Conservation (phyloP, 1,139 yeast species). For the Blastobotrys ciferrii region DNA sequence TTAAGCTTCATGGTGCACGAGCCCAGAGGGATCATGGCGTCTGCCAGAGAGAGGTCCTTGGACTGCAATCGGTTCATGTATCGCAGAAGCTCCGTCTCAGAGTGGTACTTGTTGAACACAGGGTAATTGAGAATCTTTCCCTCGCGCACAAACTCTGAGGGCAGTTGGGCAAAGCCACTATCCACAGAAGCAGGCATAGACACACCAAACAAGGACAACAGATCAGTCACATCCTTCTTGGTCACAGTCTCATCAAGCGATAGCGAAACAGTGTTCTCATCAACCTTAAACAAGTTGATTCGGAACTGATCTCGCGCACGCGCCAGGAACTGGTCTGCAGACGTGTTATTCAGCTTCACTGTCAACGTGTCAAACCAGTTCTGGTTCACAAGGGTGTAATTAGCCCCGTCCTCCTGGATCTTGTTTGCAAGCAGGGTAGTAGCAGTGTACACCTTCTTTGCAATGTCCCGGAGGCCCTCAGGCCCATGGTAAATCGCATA, state of each 20-base stretch:
- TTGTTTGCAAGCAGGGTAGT: constrained; percentile 69
- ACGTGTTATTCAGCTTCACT: constrained; percentile 49
- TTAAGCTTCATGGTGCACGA: constrained; percentile 98
- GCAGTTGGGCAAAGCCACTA: constrained; percentile 39
- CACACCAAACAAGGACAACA: constrained; percentile 51
- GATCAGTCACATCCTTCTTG: constrained; percentile 54
- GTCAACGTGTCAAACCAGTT: constrained; percentile 89
- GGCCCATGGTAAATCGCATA: constrained; percentile 98
- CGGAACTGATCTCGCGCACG: constrained; percentile 60
- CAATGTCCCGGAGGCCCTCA: constrained; percentile 77
- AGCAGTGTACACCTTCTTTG: constrained; percentile 71
- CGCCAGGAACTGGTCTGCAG: constrained; percentile 56
- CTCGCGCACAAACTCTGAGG: constrained; percentile 55
- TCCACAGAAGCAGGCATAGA: constrained; percentile 20
- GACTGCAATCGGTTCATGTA: constrained; percentile 82
- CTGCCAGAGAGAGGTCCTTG: constrained; percentile 88
- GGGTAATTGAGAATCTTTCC: constrained; percentile 66
- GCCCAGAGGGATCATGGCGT: constrained; percentile 96
- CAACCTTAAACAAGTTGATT: constrained; percentile 74
- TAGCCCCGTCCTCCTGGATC: constrained; percentile 35
- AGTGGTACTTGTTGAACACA: constrained; percentile 84
- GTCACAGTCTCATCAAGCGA: constrained; percentile 87
- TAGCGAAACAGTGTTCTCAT: constrained; percentile 61
- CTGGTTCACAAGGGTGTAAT: constrained; percentile 47
- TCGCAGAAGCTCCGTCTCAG: constrained; percentile 92